Percentiles rank a stretch among this genome's conserved stretches.
Conservation (phyloP, 176 grass and related monocot genomes). For the Oryza rufipogon region DNA sequence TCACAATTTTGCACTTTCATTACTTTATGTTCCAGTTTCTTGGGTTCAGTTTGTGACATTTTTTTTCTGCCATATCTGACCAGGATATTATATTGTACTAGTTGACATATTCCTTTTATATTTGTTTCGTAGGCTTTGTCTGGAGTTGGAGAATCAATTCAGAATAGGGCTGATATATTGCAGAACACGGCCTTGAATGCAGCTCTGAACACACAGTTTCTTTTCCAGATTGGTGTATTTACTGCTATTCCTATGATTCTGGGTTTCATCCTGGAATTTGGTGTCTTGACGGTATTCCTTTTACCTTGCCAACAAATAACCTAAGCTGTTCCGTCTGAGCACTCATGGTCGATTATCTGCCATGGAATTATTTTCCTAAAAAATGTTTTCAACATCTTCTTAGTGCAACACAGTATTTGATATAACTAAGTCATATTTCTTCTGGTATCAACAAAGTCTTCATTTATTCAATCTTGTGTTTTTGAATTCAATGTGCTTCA, state of each 20-base stretch:
- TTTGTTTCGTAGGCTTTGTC: slow-evolving; percentile 83
- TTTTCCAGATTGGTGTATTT: slow-evolving; percentile 96
- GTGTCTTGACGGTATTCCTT: slow-evolving; percentile 72
- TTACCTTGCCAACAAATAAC: slow-evolving; percentile 23
- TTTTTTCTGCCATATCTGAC: not conserved
- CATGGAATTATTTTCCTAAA: not conserved
- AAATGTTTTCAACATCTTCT: not conserved
- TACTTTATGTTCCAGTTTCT: not conserved
- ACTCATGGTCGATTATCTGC: slow-evolving; percentile 9
- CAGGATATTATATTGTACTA: not conserved
- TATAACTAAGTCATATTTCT: slow-evolving; percentile 16
- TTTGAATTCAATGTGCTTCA: not conserved
- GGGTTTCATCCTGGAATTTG: slow-evolving; percentile 81
- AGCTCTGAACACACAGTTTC: slow-evolving; percentile 90
- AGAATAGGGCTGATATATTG: slow-evolving; percentile 70
- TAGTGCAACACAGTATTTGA: not conserved
- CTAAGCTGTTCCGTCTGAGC: not conserved
- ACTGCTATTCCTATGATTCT: slow-evolving; percentile 93
- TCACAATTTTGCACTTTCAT: not conserved
- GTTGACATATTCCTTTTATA: slow-evolving; percentile 22
- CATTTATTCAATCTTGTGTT: not conserved
- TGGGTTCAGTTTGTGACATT: not conserved
- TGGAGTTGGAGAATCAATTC: slow-evolving; percentile 85
- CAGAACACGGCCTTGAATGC: slow-evolving; percentile 66
- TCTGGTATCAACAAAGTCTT: not conserved